phyloP scores from a whole-genome alignment of 441 rosid species.

The Croton laevigatus region DNA sequence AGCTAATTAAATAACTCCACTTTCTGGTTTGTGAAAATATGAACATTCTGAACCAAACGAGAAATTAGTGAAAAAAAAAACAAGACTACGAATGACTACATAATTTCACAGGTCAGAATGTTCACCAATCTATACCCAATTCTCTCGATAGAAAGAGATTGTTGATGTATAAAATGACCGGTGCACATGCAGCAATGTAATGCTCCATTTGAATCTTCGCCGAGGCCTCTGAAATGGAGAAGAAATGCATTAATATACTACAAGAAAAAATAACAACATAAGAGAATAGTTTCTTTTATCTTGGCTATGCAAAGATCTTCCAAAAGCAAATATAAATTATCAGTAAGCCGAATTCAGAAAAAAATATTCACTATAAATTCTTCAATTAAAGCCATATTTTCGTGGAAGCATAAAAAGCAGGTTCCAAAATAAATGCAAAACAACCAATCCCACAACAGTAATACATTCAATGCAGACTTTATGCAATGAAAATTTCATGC shows the following conservation, averaged over 20 bases:
- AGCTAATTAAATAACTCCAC: background rate
- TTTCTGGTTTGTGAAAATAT: background rate
- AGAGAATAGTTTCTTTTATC: background rate
- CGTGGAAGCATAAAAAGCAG: background rate
- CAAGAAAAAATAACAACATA: background rate
- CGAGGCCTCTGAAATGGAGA: slow-evolving; percentile 49
- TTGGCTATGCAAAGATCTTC: background rate
- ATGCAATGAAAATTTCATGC: background rate
- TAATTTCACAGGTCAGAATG: background rate
- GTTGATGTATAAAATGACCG: slow-evolving; percentile 59
- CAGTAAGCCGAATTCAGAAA: background rate
- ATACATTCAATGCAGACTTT: background rate
- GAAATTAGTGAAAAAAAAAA: background rate
- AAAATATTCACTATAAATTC: background rate
- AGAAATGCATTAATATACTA: background rate
- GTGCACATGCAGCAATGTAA: slow-evolving; percentile 52
- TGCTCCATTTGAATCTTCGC: slow-evolving; percentile 70
- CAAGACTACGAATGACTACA: background rate
- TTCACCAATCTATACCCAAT: slow-evolving; percentile 84
- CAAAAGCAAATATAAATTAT: background rate
- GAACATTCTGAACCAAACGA: background rate
- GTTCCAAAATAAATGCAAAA: background rate
- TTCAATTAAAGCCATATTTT: background rate
- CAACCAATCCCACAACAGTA: background rate
- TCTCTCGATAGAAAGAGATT: slow-evolving; percentile 63